These are phyloP conservation scores for Neurospora tetraspora DNA, from an alignment of 495 filamentous ascomycete genomes.

Conservation along the genomic window DNA sequence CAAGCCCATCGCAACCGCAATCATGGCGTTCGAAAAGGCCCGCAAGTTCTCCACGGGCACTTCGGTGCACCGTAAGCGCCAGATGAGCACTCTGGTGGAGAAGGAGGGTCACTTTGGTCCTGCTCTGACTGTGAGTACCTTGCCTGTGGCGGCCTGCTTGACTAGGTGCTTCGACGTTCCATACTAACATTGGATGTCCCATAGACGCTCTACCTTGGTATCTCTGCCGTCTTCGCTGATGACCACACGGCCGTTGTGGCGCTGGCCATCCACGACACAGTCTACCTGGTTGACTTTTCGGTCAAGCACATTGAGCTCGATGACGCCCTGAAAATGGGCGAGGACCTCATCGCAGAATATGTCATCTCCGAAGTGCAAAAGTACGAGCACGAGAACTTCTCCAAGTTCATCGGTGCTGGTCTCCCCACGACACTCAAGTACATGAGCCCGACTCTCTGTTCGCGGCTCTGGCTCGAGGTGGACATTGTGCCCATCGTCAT, in stretches of 20 bases:
- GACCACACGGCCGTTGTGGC: conserved; percentile 45
- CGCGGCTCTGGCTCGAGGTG: conserved; percentile 69
- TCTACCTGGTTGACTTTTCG: conserved; percentile 69
- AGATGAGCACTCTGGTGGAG: conserved; percentile 32
- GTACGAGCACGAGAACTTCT: conserved; percentile 51
- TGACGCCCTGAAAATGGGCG: conserved; percentile 22
- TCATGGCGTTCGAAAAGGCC: conserved; percentile 29
- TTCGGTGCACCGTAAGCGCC: conserved; percentile 34
- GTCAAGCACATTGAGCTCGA: conserved; percentile 43
- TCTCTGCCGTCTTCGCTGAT: conserved; percentile 44
- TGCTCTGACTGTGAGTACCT: conserved; percentile 31
- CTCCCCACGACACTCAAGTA: conserved; percentile 40
- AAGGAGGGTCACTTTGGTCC: conserved; percentile 37
- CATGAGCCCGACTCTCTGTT: conserved; percentile 51
- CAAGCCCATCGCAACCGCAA: conserved; percentile 13
- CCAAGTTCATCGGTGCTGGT: conserved; percentile 60
- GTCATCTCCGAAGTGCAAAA: conserved; percentile 40
- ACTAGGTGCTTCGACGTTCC: background rate
- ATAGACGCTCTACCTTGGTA: conserved; percentile 56
- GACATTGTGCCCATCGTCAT: conserved; percentile 65
- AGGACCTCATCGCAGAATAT: conserved; percentile 43
- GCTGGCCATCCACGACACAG: conserved; percentile 65
- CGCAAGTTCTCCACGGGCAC: conserved; percentile 33
- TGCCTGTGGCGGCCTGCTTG: background rate
- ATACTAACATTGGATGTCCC: conserved; percentile 10